These are phyloP conservation scores for Phytophthora europaea DNA, from an alignment of 352 stramenopile genomes.

Conservation along the genomic window DNA sequence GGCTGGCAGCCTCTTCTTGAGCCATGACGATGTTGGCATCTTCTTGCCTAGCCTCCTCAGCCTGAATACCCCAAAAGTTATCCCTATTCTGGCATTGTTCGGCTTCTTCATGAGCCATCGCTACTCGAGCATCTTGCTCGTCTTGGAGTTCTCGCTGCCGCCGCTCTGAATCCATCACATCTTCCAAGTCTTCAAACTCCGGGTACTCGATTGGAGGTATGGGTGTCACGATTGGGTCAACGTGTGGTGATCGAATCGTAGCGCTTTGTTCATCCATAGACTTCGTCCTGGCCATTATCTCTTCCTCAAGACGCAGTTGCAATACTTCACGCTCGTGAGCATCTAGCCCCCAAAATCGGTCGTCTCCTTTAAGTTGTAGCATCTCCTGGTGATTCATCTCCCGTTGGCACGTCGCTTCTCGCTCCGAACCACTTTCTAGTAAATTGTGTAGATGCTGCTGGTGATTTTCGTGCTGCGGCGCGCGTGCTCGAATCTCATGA, in stretches of 20 bases:
- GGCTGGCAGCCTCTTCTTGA: slow-evolving; percentile 50
- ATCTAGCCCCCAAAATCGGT: slow-evolving; percentile 69
- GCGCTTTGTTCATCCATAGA: background rate
- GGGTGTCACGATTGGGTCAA: background rate
- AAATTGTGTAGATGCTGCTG: background rate
- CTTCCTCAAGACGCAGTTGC: slow-evolving; percentile 53
- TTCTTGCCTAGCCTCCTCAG: slow-evolving; percentile 53
- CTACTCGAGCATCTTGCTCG: slow-evolving; percentile 41
- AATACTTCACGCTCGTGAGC: slow-evolving; percentile 49
- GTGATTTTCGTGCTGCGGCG: background rate
- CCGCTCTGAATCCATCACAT: slow-evolving; percentile 27
- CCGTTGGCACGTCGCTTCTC: slow-evolving; percentile 46
- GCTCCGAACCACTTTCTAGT: slow-evolving; percentile 23
- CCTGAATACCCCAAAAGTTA: slow-evolving; percentile 72
- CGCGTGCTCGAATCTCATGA: slow-evolving; percentile 9
- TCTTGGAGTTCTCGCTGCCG: slow-evolving; percentile 33
- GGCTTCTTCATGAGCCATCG: slow-evolving; percentile 50
- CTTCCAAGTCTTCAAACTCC: slow-evolving; percentile 22
- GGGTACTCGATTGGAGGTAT: slow-evolving; percentile 13
- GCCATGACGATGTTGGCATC: slow-evolving; percentile 45
- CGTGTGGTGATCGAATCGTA: background rate
- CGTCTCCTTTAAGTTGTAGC: slow-evolving; percentile 53
- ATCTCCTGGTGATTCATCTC: slow-evolving; percentile 70
- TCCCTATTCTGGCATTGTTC: slow-evolving; percentile 60
- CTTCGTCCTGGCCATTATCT: slow-evolving; percentile 40